Evolutionary conservation across 768 basidiomycete species (phyloP).

Genomic region (Suillus ampliporus): DNA sequence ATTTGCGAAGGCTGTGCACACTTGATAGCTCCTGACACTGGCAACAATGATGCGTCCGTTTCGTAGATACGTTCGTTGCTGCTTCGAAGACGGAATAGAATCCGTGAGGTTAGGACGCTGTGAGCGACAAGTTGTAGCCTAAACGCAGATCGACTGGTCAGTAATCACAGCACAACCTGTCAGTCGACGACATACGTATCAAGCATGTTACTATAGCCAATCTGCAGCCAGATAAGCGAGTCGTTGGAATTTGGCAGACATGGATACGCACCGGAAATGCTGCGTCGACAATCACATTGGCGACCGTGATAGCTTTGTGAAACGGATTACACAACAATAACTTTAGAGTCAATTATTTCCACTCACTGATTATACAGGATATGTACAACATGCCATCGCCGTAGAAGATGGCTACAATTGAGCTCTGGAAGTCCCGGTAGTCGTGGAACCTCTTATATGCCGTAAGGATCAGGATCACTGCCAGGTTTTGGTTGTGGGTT

Average conservation of each 20-base stretch:
- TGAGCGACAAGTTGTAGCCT: constrained; percentile 31
- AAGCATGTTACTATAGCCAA: not conserved
- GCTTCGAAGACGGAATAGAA: constrained; percentile 33
- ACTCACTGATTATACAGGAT: constrained; percentile 23
- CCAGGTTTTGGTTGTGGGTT: not conserved
- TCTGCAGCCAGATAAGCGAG: not conserved
- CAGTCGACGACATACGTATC: not conserved
- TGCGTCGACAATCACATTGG: constrained; percentile 17
- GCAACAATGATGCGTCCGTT: too few relatives aligned
- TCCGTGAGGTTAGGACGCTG: constrained; percentile 31
- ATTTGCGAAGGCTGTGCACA: not conserved
- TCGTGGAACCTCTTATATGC: constrained; percentile 9
- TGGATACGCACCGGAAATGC: constrained; percentile 17
- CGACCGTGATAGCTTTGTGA: constrained; percentile 19
- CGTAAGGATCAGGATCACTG: constrained; percentile 8
- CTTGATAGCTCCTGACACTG: not conserved
- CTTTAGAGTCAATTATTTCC: too few relatives aligned
- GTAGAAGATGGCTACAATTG: constrained; percentile 18
- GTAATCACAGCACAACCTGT: not conserved
- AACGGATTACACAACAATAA: not conserved
- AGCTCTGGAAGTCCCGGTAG: constrained; percentile 4
- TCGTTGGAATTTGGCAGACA: not conserved
- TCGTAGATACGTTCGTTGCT: constrained; percentile 15
- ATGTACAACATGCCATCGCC: constrained; percentile 25
- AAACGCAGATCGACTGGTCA: not conserved